Evolutionary conservation across 2,329 filamentous ascomycete genomes (phyloP).

Genomic region (Talaromyces sp.): DNA sequence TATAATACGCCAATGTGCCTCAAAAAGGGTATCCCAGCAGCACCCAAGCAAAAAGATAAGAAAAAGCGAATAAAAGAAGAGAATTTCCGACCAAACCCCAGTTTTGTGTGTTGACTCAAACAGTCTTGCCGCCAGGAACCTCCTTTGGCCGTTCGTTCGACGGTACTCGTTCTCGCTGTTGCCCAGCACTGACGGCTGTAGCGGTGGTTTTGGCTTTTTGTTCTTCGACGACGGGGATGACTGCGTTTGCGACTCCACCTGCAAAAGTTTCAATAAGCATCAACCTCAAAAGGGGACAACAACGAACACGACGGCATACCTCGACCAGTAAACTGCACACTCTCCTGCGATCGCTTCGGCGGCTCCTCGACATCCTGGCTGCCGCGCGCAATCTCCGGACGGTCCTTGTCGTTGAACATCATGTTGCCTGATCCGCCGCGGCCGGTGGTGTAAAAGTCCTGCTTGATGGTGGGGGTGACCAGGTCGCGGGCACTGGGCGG

Average conservation of each 20-base stretch:
- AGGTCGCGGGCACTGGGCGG: constrained; percentile 57
- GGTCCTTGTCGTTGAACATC: constrained; percentile 66
- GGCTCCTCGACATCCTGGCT: constrained; percentile 74
- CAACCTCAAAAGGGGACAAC: background rate
- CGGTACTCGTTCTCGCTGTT: constrained; percentile 16
- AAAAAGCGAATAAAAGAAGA: background rate
- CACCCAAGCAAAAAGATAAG: background rate
- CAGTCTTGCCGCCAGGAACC: constrained; percentile 10
- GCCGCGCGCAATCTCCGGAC: constrained; percentile 63
- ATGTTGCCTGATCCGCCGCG: constrained; percentile 88
- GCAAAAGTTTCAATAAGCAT: background rate
- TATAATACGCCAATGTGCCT: background rate
- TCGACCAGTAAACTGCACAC: constrained; percentile 38
- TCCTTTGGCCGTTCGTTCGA: constrained; percentile 25
- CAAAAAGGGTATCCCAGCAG: background rate
- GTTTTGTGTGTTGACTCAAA: background rate
- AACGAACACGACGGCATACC: constrained; percentile 23
- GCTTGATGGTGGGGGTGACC: constrained; percentile 77
- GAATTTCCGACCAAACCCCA: background rate
- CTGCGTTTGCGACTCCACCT: constrained; percentile 35
- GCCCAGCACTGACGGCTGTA: background rate
- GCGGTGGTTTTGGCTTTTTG: constrained; percentile 8
- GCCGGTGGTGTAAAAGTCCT: constrained; percentile 79
- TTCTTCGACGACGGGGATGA: constrained; percentile 19
- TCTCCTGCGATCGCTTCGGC: constrained; percentile 32